Conservation (phyloP, 2,329 filamentous ascomycete genomes). For the Xylaria digitata region DNA sequence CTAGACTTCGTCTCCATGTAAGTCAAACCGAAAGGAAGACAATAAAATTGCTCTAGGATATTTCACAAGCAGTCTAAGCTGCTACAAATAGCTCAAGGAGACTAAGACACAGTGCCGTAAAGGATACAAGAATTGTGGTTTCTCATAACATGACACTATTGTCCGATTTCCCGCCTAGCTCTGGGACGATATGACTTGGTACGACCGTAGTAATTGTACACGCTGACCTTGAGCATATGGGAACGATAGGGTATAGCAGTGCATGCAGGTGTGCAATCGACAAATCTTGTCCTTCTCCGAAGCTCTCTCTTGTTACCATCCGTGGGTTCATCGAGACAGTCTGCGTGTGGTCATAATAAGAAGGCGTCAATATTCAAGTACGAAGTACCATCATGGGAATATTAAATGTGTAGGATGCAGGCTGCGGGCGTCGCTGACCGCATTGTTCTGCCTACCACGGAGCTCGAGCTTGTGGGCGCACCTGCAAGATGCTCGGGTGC, state of each 20-base stretch:
- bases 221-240: too few relatives aligned
- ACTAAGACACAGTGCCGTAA: too few relatives aligned
- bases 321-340: not conserved
- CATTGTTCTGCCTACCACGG: constrained; percentile 39
- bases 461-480: constrained; percentile 37
- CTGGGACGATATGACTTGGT: not conserved
- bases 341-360: constrained; percentile 4
- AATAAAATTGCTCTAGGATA: too few relatives aligned
- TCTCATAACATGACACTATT: not conserved
- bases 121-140: not conserved
- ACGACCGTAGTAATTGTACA: not conserved
- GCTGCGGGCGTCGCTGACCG: constrained; percentile 39
- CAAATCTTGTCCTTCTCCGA: constrained; percentile 13
- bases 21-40: not conserved
- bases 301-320: constrained; percentile 4
- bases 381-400: constrained; percentile 5
- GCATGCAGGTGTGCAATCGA: constrained; percentile 5
- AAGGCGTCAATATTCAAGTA: not conserved
- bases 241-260: not conserved
- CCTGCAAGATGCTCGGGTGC: constrained; percentile 42
- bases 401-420: constrained; percentile 16
- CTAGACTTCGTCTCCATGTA: not conserved
- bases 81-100: not conserved
- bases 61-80: too few relatives aligned
- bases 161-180: not conserved